These are phyloP conservation scores for Fusarium dimerum DNA, from an alignment of 2,329 filamentous ascomycete genomes.

Conservation along the genomic window DNA sequence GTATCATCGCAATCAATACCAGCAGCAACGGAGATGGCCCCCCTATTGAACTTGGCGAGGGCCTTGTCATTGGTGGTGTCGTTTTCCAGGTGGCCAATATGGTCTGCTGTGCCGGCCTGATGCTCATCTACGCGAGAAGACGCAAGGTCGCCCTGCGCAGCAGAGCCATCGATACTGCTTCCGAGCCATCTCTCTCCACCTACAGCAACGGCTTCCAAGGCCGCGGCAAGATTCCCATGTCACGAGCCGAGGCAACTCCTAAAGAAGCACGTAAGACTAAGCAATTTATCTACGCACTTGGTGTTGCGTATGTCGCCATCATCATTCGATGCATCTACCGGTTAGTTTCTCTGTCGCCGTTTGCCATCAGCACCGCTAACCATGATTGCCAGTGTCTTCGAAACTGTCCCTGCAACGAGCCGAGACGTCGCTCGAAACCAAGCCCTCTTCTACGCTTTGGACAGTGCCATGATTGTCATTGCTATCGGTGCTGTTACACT, in stretches of 20 bases:
- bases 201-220: too few species aligned
- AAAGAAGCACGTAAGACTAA: slow-evolving; percentile 9
- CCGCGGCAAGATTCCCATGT: slow-evolving; percentile 7
- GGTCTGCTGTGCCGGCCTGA: slow-evolving; percentile 20
- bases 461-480: slow-evolving; percentile 13
- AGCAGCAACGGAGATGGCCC: slow-evolving; percentile 9
- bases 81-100: slow-evolving; percentile 31
- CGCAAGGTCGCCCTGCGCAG: slow-evolving; percentile 6
- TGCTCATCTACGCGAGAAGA: slow-evolving; percentile 16
- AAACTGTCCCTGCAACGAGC: slow-evolving; percentile 11
- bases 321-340: slow-evolving; percentile 20
- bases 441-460: slow-evolving; percentile 16
- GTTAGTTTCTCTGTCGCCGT: slow-evolving; percentile 1
- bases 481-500: slow-evolving; percentile 12
- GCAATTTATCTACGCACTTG: slow-evolving; percentile 15
- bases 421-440: slow-evolving; percentile 17
- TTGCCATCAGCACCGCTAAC: rapidly evolving
- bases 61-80: slow-evolving; percentile 25
- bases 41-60: slow-evolving; percentile 13
- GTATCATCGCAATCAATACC: slow-evolving; percentile 10
- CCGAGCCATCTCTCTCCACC: too few species aligned
- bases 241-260: slow-evolving; percentile 11
- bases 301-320: slow-evolving; percentile 13
- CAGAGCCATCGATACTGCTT: background rate
- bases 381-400: slow-evolving; percentile 5